These are phyloP conservation scores for Picochlorum sp. DNA, from an alignment of 139 green algal genomes.

Conservation along the genomic window DNA sequence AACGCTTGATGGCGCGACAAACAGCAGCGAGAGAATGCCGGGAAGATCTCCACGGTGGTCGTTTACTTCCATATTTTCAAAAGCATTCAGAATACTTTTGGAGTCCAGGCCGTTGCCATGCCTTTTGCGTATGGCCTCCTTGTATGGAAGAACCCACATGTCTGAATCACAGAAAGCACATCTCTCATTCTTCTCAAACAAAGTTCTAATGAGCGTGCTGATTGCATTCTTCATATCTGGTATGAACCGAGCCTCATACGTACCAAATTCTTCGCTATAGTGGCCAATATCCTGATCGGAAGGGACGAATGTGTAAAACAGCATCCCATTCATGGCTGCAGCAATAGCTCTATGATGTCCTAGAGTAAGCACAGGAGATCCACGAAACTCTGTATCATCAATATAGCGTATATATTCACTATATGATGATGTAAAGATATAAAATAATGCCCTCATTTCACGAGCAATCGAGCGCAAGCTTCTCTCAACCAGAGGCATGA, in stretches of 20 bases:
- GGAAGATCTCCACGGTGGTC: constrained; percentile 25
- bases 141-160: constrained; percentile 79
- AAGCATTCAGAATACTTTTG: too few species aligned
- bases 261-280: too few species aligned
- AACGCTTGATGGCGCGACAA: too few species aligned
- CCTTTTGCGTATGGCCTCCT: constrained; percentile 4
- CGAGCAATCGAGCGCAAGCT: too few species aligned
- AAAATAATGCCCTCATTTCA: too few species aligned
- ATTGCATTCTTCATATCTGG: not conserved
- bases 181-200: constrained; percentile 73
- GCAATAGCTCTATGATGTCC: constrained; percentile 5
- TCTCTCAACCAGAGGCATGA: too few species aligned
- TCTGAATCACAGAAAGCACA: constrained; percentile 59
- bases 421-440: too few species aligned
- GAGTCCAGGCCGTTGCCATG: not conserved
- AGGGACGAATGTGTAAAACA: not conserved
- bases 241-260: too few species aligned
- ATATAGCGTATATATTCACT: too few species aligned
- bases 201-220: constrained; percentile 11
- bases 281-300: too few species aligned
- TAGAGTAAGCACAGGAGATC: not conserved
- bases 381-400: too few species aligned
- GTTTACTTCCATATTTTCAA: not conserved
- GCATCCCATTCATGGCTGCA: not conserved
- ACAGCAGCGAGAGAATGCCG: constrained; percentile 37